Evolutionary conservation across 768 basidiomycete genomes (phyloP), one percentile per base, ranked within the genome.

Genomic region (Boletus rubropictus): DNA sequence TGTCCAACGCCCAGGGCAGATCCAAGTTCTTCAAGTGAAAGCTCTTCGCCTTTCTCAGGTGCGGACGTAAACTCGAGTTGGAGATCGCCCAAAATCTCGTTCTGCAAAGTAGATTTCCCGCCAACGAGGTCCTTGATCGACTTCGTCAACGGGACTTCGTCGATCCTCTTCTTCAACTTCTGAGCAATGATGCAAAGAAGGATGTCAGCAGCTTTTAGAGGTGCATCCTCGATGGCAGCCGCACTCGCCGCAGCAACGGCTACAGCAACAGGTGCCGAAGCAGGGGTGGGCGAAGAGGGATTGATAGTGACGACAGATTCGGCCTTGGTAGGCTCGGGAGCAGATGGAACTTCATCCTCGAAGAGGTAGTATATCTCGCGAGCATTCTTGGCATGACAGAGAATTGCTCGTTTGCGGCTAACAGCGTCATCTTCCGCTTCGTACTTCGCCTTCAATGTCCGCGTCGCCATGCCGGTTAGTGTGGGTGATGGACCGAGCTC

Each of bases 341-440:
- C 25, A 9, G 69, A 47, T 2, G 72, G 65, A 11, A 63, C 71
- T 56, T 89, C 92, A 53, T 98, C 95, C 65, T 98, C 95, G 67
- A 90, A 94, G 61, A 90, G 86, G 66, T 98, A 99, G 69, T 98
- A 98, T 32, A 98, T 92, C 65, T 98, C 96, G 69, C 95, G 95
- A 56, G 76, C 77, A 64, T 99, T 84, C 79, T 98, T 99, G 31
- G 95, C 84, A 57, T 92, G 88, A 66, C 95, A 98, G 48, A 89
- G 80, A 57, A 99, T 91, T 14, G 74, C 72, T 49, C 96, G 84
- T 17, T 76, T 79, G 54, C 77, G 84, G 58, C 83, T 82, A 51
- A 85, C 72, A 5, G 94, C 89, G 55, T 92, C 89, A 57, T 99
- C 96, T 54, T 80, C 74, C 2, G 78, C 72, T 70, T 97, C 96